Evolutionary conservation across 495 filamentous ascomycete genomes (phyloP).

Genomic region (Annulohypoxylon maeteangense): DNA sequence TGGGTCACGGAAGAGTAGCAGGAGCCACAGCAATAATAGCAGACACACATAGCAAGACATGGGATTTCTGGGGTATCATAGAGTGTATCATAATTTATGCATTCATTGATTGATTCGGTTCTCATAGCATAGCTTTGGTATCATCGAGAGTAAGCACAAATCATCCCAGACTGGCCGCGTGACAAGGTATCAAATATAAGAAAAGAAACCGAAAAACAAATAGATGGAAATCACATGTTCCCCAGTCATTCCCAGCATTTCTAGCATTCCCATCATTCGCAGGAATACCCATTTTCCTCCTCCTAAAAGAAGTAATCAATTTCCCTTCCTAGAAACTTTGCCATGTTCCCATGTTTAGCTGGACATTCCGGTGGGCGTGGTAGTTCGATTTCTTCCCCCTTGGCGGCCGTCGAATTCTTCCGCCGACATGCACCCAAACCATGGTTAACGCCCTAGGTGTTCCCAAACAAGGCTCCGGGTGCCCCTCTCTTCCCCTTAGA

Average conservation of each 20-base stretch:
- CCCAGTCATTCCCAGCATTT: no score
- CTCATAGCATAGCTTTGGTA: conserved; percentile 42
- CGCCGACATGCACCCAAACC: conserved; percentile 6
- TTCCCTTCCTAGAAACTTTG: conserved; percentile 38
- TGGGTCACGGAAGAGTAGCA: conserved; percentile 25
- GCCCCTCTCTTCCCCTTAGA: not conserved
- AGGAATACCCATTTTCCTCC: conserved; percentile 19
- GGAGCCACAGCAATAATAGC: not conserved
- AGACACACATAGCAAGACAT: not conserved
- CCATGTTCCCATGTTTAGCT: conserved; percentile 16
- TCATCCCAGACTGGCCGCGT: conserved; percentile 38
- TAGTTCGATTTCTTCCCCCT: conserved; percentile 15
- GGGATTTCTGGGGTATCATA: conserved; percentile 33
- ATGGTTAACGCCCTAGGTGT: conserved; percentile 4
- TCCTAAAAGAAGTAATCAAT: conserved; percentile 31
- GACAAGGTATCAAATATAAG: conserved; percentile 43
- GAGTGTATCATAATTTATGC: conserved; percentile 33
- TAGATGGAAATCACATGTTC: conserved; percentile 39
- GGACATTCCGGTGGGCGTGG: conserved; percentile 35
- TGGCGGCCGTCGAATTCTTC: conserved; percentile 29
- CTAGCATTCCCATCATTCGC: no score
- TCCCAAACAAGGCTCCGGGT: conserved; percentile 20
- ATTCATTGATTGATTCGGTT: conserved; percentile 41
- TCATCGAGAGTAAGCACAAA: conserved; percentile 43
- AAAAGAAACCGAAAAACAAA: conserved; percentile 14